Conservation (phyloP, 768 basidiomycete genomes). For the Boletus pseudopeckii region DNA sequence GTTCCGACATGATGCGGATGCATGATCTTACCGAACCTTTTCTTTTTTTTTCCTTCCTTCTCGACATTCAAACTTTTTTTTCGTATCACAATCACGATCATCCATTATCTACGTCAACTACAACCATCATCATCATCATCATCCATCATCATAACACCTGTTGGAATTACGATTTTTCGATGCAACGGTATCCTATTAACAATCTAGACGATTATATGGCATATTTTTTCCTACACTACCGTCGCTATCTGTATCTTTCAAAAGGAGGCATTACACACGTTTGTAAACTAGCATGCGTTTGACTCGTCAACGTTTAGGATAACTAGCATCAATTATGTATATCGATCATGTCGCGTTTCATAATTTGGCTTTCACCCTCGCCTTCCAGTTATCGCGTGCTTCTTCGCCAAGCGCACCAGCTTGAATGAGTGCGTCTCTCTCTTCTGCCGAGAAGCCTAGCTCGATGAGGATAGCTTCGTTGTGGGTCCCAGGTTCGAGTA, state of each 20-base stretch:
- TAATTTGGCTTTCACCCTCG: slow-evolving; percentile 23
- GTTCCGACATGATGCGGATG: slow-evolving; percentile 16
- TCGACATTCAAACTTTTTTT: background rate
- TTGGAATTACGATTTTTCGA: background rate
- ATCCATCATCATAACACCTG: background rate
- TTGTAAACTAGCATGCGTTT: slow-evolving; percentile 10
- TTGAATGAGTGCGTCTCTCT: slow-evolving; percentile 37
- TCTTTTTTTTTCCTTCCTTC: background rate
- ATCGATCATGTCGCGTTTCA: slow-evolving; percentile 8
- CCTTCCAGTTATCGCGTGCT: slow-evolving; percentile 14
- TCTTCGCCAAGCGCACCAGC: slow-evolving; percentile 49
- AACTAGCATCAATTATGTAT: background rate
- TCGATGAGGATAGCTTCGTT: slow-evolving; percentile 52
- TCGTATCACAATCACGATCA: background rate
- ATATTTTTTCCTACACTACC: background rate
- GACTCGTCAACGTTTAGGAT: background rate
- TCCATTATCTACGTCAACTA: background rate
- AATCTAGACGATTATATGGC: slow-evolving; percentile 11
- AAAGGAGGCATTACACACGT: background rate
- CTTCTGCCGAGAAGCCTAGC: slow-evolving; percentile 43
- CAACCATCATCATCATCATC: background rate
- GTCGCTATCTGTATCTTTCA: background rate
- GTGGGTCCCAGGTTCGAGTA: slow-evolving; percentile 50
- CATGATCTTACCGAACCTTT: background rate
- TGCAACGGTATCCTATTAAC: slow-evolving; percentile 8